Evolutionary conservation across 345 rosid species (phyloP).

Genomic region (Corchorus capsularis): DNA sequence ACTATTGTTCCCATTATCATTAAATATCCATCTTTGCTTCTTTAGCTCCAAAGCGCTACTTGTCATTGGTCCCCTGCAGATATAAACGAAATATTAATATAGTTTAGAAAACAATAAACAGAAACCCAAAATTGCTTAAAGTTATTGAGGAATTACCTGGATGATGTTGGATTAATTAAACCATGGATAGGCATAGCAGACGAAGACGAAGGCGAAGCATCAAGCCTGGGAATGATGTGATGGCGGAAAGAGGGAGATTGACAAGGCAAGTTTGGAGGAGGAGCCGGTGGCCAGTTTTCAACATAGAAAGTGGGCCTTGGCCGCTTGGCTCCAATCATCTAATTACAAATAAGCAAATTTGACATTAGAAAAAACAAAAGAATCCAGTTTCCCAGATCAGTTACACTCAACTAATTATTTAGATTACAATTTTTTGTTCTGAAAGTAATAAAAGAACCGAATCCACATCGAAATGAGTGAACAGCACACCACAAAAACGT

Average conservation of each 20-base stretch:
- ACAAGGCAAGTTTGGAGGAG: constrained; percentile 22
- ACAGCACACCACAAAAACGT: neutral
- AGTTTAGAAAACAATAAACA: neutral
- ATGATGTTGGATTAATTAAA: constrained; percentile 27
- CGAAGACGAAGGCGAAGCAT: constrained; percentile 22
- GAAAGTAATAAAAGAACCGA: neutral
- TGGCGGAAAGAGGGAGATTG: constrained; percentile 21
- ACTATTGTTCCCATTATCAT: constrained; percentile 29
- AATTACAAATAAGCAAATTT: constrained; percentile 1
- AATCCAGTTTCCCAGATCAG: neutral
- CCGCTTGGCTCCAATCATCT: constrained; percentile 50
- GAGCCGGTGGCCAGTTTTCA: constrained; percentile 24
- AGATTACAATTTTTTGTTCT: too few relatives aligned
- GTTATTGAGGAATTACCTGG: constrained; percentile 35
- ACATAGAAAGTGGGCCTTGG: constrained; percentile 34
- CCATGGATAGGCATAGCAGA: neutral
- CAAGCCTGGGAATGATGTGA: constrained; percentile 20
- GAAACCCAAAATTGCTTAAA: neutral
- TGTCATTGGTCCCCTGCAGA: constrained; percentile 36
- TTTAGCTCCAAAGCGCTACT: constrained; percentile 29
- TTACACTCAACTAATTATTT: neutral
- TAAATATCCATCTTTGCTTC: constrained; percentile 22
- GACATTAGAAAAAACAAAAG: neutral
- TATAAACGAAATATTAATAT: neutral
- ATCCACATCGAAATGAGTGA: neutral